Base-by-base conservation (phyloP, 2,329 filamentous ascomycete genomes). In the Colletotrichum melonis region DNA sequence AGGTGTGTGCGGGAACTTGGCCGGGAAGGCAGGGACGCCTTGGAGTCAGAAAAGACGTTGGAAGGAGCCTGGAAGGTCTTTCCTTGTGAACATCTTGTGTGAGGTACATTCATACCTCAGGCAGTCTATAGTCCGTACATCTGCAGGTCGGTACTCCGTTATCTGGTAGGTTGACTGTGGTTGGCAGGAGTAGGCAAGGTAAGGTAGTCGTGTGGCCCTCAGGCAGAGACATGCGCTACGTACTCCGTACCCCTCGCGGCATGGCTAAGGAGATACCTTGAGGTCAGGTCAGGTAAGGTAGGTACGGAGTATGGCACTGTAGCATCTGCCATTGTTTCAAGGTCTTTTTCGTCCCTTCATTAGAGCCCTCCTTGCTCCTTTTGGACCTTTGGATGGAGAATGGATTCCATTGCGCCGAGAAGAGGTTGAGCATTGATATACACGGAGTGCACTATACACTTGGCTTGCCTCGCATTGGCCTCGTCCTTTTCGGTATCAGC, bases 311-410 rank as follows among this genome's bases (percentile, higher is more conserved):
- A 22, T 35, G 60, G 60, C 35, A 49, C 38, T 54, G 69, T 69
- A 68, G 52, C 69, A 72, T 69, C 66, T 73, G 59, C 59, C 59
- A 55, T 38, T 59, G 69, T 69, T 46, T 60, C 65, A 58, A 72
- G 59, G 52, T n/a, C 16, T 69, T 8, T 42, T 14, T 55, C 38
- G 66, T 56, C 70, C 66, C 54, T 72, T 72, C 66, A 64, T 72
- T 66, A 69, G 54, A 72, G 54, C 67, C 57, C 69, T 28, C 69
- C n/a, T 58, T 56, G 69, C 26, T 49, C 49, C 28, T 26, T 55
- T 26, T 28, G 19, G 38, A 42, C 28, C 26, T 55, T 26, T 28
- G 19, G 38, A 42, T 42, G 38, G 14, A 42, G 38, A 42, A 42
- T 22, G 60, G 38, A 19, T 56, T 49, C 58, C 58, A 11, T 24